Base-by-base conservation (phyloP, 2,329 filamentous ascomycete species). In the Clarireedia paspali region DNA sequence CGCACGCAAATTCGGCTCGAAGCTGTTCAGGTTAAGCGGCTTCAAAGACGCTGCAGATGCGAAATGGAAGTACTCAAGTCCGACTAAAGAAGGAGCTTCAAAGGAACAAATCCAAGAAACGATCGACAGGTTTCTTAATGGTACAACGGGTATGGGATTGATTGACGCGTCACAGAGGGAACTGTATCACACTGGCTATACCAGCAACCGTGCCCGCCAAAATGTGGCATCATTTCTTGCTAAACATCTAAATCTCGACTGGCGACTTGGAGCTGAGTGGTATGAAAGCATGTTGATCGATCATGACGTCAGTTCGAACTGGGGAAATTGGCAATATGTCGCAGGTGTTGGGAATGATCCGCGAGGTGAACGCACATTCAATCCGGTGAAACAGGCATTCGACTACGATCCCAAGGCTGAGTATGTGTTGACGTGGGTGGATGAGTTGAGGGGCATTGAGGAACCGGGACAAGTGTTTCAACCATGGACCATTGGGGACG, bases 281-380 rank as follows among this genome's bases (percentile, higher is more conserved):
- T 92, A 91, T 66, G 88, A 92, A 67, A 81, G 79, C 66, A 73
- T 87, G 66, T 75, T 91, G 3, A 75, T 85, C 30, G 89, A 94
- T 67, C 90, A 91, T 67, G 88, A 92, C 62, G 78, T 87, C 0
- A 82, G 80, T 14, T 86, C 79, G 57, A 91, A 91, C 62, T 92
- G 87, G 87, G 83, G 83, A 9, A 91, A 90, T 64, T 91, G 88
- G 88, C 87, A 91, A 68, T 92, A 92, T 59, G 81, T 89, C 0
- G 79, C 88, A 0, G 88, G 88, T 0, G 87, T 92, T 0, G 88
- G 89, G 6, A 91, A 91, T 61, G 88, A 92, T 62, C 88, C 88
- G 0, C 74, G 87, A 23, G 83, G 84, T 6, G 64, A 64, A 5
- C 76, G 88, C n/a, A 80, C 88, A 14, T 91, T 91, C 75, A 92